phyloP scores from a whole-genome alignment of 2,329 filamentous ascomycete species.

The Aspergillus pseudotamarii region DNA sequence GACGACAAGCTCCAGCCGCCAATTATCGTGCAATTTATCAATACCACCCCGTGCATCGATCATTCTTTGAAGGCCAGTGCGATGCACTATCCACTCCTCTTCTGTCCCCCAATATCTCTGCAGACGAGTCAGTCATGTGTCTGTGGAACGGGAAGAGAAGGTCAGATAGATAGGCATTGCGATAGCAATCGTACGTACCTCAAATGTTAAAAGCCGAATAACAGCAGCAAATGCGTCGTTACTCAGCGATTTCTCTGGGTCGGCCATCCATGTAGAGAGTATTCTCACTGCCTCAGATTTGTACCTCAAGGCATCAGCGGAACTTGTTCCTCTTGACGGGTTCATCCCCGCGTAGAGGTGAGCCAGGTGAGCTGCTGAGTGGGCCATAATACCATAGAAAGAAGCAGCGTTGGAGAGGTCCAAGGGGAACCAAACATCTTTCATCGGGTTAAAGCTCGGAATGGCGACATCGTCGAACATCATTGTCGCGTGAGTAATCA shows the following conservation, averaged over 20 bases:
- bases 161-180: neutral
- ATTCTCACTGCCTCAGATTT: constrained; percentile 42
- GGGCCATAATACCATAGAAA: constrained; percentile 47
- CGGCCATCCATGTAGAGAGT: constrained; percentile 36
- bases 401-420: constrained; percentile 47
- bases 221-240: constrained; percentile 40
- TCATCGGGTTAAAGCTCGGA: constrained; percentile 41
- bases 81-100: constrained; percentile 37
- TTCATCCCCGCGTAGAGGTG: constrained; percentile 33
- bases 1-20: constrained; percentile 32
- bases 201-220: constrained; percentile 36
- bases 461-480: constrained; percentile 34
- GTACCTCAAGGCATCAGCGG: constrained; percentile 29
- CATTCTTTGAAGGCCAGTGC: constrained; percentile 34
- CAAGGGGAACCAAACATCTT: constrained; percentile 45
- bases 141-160: neutral
- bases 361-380: constrained; percentile 44
- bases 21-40: constrained; percentile 30
- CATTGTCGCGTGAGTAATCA: constrained; percentile 35
- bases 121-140: neutral
- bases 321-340: constrained; percentile 28
- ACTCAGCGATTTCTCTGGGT: constrained; percentile 33
- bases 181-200: constrained; percentile 22
- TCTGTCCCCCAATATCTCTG: constrained; percentile 39
- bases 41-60: constrained; percentile 39